These are phyloP conservation scores for Trichocladium uniseriatum DNA, from an alignment of 495 filamentous ascomycete genomes.

Conservation along the genomic window DNA sequence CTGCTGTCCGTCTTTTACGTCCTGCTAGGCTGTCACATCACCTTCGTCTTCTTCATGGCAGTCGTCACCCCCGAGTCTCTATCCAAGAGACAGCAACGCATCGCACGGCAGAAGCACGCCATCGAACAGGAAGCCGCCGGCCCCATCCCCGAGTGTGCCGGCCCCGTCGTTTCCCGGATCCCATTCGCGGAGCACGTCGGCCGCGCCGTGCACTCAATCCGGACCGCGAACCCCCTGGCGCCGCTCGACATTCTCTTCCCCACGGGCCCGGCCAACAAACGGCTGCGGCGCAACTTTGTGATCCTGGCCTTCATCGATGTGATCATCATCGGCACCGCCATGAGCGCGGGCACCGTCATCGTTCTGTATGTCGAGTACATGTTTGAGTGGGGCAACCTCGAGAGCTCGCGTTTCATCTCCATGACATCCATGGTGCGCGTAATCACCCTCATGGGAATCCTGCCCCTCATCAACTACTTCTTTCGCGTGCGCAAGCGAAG, in stretches of 20 bases:
- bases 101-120: constrained; percentile 58
- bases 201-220: constrained; percentile 14
- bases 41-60: constrained; percentile 60
- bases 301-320: constrained; percentile 72
- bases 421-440: constrained; percentile 68
- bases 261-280: constrained; percentile 44
- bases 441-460: constrained; percentile 57
- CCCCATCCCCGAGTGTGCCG: constrained; percentile 6
- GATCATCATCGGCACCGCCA: constrained; percentile 66
- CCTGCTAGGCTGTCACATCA: constrained; percentile 56
- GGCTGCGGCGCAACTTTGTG: constrained; percentile 67
- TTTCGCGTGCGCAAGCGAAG: constrained; percentile 43
- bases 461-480: constrained; percentile 62
- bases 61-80: constrained; percentile 77
- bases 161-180: not conserved
- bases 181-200: constrained; percentile 16
- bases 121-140: constrained; percentile 17
- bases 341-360: constrained; percentile 69
- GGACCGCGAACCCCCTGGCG: constrained; percentile 50
- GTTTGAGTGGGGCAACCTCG: constrained; percentile 73
- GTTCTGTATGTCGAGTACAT: constrained; percentile 69
- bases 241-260: constrained; percentile 74
- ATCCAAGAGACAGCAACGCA: constrained; percentile 52
- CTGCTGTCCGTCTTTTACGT: constrained; percentile 71
- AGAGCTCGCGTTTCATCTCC: constrained; percentile 69